Base-by-base conservation (phyloP, 495 filamentous ascomycete genomes). In the Cenococcum geophilum region DNA sequence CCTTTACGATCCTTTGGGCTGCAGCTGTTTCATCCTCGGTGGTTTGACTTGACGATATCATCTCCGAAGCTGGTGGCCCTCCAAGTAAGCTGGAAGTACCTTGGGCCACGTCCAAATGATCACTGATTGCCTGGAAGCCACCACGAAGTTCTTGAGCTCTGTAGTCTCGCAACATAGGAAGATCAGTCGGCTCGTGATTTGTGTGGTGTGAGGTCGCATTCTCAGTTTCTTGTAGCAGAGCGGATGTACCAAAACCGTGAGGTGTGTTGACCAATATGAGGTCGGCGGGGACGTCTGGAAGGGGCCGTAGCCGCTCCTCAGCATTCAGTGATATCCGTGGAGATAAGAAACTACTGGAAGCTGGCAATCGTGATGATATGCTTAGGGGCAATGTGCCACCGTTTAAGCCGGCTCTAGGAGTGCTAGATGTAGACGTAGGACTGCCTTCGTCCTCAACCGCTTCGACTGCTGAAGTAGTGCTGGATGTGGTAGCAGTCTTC, bases 41-140 rank as follows among this genome's bases (percentile, higher is more conserved):
- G 21, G 66, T 69, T 55, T 75, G 71, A 48, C 73, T 73, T 1
- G 73, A 75, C 4, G 25, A 22, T 14, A 65, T 9, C 37, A 36
- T 62, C 11, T 59, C 40, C 4, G 54, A 22, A 20, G 27, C n/a
- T 37, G 16, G 23, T n/a, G 49, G 49, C 25, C 12, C 40, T 45
- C 23, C 49, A 27, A 32, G 8, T 8, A 32, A 16, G 25, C 49
- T n/a, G 21, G 49, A 52, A 23, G 49, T 52, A 5, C 25, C 49
- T 14, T 25, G 25, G 1, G 20, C 49, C 10, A 52, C 9, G 1
- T 22, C 49, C 16, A 6, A 25, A 27, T 23, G 22, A 16, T 52
- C 49, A 6, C 9, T 52, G 49, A 1, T 25, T 52, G 49, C 25
- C 3, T 52, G 10, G 21, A 9, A 11, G 25, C 8, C 5, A 25